phyloP scores from a whole-genome alignment of 2,329 filamentous ascomycete genomes.

The Diaporthe helianthi region DNA sequence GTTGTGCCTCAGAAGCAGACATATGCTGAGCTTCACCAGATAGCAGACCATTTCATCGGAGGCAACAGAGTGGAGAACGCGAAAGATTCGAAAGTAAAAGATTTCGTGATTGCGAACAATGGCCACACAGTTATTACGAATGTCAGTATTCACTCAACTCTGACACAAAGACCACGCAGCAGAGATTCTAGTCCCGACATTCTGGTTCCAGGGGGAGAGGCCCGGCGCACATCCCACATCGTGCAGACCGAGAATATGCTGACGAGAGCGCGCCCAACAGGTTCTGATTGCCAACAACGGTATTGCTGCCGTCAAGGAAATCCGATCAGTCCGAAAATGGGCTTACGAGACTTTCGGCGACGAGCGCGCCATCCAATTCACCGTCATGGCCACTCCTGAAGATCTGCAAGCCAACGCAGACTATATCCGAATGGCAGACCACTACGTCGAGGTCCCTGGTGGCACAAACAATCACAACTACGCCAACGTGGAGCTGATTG shows the following conservation, averaged over 20 bases:
- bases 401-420: conserved; percentile 97
- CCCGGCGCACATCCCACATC: background rate
- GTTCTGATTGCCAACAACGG: conserved; percentile 99
- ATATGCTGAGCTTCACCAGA: conserved; percentile 80
- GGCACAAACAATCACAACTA: conserved; percentile 99
- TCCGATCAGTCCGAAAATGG: conserved; percentile 99
- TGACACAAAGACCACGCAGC: background rate
- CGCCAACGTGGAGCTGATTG: conserved; percentile 98
- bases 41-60: conserved; percentile 95
- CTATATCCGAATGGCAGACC: conserved; percentile 99
- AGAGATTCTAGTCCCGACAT: background rate
- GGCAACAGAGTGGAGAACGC: conserved; percentile 88
- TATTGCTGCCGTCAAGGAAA: conserved; percentile 99
- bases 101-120: conserved; percentile 88
- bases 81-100: conserved; percentile 86
- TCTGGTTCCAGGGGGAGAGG: too few relatives aligned
- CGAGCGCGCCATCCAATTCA: conserved; percentile 98
- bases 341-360: conserved; percentile 99
- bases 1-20: conserved; percentile 63
- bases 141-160: conserved; percentile 61
- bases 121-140: conserved; percentile 99
- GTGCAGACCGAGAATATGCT: background rate
- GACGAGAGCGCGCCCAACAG: conserved; percentile 52
- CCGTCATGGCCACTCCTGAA: conserved; percentile 98
- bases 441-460: conserved; percentile 98